Conservation (phyloP, 2,329 filamentous ascomycete species). For the Xylariales sp. region DNA sequence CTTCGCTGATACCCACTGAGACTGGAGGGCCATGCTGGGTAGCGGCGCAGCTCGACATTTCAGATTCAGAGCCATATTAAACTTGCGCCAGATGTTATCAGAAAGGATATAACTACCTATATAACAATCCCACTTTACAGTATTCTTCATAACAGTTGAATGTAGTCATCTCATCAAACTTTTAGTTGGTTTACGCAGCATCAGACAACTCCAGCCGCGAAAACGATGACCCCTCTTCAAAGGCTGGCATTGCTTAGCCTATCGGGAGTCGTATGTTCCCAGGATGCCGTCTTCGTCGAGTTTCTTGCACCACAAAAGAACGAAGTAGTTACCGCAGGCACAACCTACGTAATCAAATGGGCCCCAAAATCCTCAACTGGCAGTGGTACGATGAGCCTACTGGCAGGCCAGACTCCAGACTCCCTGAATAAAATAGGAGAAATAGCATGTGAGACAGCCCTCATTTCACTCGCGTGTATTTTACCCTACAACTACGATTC, state of each 20-base stretch:
- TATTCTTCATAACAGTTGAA: background rate
- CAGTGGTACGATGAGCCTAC: conserved; percentile 1
- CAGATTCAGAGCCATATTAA: too few species aligned
- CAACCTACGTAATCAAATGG: conserved; percentile 13
- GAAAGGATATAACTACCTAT: background rate
- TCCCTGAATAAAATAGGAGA: background rate
- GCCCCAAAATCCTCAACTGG: background rate
- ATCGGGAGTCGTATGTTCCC: background rate
- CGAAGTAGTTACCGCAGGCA: background rate
- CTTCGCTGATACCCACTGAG: conserved; percentile 1
- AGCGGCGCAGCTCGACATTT: too few species aligned
- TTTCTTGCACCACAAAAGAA: background rate
- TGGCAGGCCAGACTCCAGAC: conserved; percentile 7
- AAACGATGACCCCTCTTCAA: background rate
- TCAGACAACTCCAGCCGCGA: background rate
- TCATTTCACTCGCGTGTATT: background rate
- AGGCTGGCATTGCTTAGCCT: background rate
- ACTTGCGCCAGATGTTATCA: too few species aligned
- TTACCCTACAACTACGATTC: background rate
- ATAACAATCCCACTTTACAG: background rate
- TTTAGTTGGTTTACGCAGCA: background rate
- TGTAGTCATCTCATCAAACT: background rate
- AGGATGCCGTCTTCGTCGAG: background rate
- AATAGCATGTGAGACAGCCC: background rate
- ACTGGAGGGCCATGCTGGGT: background rate